Evolutionary conservation across 345 rosid species (phyloP).

Genomic region (Abelmoschus esculentus): DNA sequence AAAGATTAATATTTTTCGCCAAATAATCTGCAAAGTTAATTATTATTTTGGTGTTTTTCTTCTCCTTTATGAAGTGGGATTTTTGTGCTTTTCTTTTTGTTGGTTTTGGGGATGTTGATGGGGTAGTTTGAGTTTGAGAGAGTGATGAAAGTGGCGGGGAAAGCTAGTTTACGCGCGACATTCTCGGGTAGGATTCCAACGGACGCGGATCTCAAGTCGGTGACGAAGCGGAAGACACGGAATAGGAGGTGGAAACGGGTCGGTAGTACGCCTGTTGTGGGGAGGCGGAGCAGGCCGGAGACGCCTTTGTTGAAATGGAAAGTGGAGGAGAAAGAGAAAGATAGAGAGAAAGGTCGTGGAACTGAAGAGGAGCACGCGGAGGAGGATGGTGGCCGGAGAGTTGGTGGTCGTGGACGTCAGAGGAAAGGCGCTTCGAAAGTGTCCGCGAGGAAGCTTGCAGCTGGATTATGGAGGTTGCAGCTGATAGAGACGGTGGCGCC

Average conservation of each 20-base stretch:
- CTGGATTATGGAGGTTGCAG: constrained; percentile 86
- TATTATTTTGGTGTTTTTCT: neutral
- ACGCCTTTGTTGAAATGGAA: constrained; percentile 82
- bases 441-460: constrained; percentile 87
- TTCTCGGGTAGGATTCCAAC: constrained; percentile 25
- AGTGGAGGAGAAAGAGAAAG: constrained; percentile 38
- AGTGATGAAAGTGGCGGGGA: constrained; percentile 67
- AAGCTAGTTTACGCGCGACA: constrained; percentile 38
- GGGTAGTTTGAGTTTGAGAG: constrained; percentile 8
- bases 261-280: constrained; percentile 32
- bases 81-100: neutral
- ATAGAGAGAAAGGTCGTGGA: constrained; percentile 10
- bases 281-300: constrained; percentile 63
- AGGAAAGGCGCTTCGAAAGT: constrained; percentile 23
- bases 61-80: neutral
- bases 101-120: constrained; percentile 11
- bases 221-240: constrained; percentile 38
- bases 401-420: constrained; percentile 29
- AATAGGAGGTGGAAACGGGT: constrained; percentile 44
- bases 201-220: constrained; percentile 51
- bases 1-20: no score
- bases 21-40: neutral
- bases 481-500: constrained; percentile 33
- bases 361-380: constrained; percentile 30
- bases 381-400: constrained; percentile 19